Percentiles rank a stretch among this genome's conserved stretches.
phyloP scores from a whole-genome alignment of 2,329 filamentous ascomycete species.

The Furcasterigmium furcatum region DNA sequence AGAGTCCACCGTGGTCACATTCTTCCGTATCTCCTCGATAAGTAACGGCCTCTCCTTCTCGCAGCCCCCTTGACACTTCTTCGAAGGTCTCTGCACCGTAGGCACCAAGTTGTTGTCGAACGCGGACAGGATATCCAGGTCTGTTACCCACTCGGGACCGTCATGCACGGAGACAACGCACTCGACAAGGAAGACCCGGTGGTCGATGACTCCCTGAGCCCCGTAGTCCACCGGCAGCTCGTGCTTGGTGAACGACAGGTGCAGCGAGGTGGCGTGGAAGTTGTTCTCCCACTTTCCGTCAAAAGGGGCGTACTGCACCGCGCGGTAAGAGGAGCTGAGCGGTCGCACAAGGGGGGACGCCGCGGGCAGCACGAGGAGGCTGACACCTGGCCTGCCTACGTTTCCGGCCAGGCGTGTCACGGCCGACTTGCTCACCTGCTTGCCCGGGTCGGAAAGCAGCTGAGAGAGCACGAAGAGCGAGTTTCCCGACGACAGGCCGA shows the following conservation, averaged over 20 bases:
- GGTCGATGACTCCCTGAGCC: background rate
- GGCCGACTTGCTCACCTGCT: background rate
- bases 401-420: background rate
- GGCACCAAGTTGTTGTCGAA: background rate
- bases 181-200: background rate
- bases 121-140: background rate
- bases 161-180: background rate
- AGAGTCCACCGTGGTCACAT: background rate
- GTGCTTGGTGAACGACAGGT: background rate
- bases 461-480: slow-evolving; percentile 2
- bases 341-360: background rate
- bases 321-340: slow-evolving; percentile 1
- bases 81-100: background rate
- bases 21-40: background rate
- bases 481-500: slow-evolving; percentile 4
- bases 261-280: background rate
- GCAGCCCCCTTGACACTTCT: background rate
- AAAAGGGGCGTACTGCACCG: background rate
- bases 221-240: background rate
- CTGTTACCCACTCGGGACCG: background rate
- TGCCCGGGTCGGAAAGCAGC: background rate
- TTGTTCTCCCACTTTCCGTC: slow-evolving; percentile 1
- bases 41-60: background rate
- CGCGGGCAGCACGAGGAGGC: background rate
- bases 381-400: background rate